These are phyloP conservation scores for Fusarium caatingaense DNA, from an alignment of 2,329 filamentous ascomycete species.

Conservation along the genomic window DNA sequence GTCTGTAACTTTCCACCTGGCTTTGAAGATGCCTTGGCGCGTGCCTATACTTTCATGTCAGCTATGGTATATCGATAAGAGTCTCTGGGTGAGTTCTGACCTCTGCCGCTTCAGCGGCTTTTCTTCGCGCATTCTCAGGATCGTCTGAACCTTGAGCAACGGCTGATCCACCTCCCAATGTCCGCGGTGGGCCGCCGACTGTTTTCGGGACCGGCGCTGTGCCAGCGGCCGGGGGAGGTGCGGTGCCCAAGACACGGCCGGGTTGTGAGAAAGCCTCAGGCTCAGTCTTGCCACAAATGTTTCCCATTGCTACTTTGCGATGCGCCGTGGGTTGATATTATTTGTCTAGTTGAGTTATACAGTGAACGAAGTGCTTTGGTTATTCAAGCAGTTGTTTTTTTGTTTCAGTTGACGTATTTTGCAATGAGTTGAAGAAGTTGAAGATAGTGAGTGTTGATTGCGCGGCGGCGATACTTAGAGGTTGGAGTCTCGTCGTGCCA, in stretches of 20 bases:
- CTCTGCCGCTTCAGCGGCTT: conserved; percentile 86
- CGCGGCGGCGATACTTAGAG: conserved; percentile 17
- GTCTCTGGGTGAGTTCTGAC: conserved; percentile 60
- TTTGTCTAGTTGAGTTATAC: neutral
- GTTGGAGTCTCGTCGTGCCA: conserved; percentile 27
- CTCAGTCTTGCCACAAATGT: conserved; percentile 83
- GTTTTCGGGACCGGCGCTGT: conserved; percentile 65
- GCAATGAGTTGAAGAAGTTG: neutral
- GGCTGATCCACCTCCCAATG: conserved; percentile 67
- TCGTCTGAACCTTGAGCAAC: conserved; percentile 42
- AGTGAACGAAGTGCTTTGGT: neutral
- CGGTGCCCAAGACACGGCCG: conserved; percentile 76
- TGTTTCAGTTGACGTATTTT: neutral
- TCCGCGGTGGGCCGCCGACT: conserved; percentile 69
- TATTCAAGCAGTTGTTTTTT: neutral
- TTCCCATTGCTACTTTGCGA: conserved; percentile 73
- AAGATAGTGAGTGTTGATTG: conserved; percentile 1
- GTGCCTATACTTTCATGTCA: conserved; percentile 63
- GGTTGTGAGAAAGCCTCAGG: conserved; percentile 76
- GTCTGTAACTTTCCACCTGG: conserved; percentile 75
- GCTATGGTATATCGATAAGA: neutral
- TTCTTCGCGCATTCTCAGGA: conserved; percentile 72
- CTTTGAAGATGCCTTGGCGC: conserved; percentile 69
- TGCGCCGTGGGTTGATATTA: neutral
- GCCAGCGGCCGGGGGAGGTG: conserved; percentile 56